Conservation (phyloP, 108 stramenopile species). For the Conticribra guillardii region DNA sequence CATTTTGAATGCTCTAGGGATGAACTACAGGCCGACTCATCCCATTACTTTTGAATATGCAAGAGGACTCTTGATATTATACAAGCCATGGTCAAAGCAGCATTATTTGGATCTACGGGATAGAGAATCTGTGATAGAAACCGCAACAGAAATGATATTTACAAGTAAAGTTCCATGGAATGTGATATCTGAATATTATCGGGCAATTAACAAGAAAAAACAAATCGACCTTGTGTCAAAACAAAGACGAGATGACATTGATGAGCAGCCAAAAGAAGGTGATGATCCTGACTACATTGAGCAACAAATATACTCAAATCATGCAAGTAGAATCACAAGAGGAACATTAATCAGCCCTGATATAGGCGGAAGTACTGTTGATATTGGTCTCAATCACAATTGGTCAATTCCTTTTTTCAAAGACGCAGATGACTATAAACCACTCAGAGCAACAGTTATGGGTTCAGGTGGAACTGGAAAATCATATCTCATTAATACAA, state of each 20-base stretch:
- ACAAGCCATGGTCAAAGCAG: slow-evolving; percentile 17
- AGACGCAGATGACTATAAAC: slow-evolving; percentile 3
- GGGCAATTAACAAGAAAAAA: no score
- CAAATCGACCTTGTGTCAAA: no score
- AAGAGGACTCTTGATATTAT: slow-evolving; percentile 15
- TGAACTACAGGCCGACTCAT: slow-evolving; percentile 2
- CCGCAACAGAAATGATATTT: no score
- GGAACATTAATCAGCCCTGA: no score
- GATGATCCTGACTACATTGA: no score
- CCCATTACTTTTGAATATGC: slow-evolving; percentile 23
- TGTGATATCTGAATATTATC: background rate
- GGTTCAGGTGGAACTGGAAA: slow-evolving; percentile 19
- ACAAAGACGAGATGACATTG: no score
- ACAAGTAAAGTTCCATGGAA: background rate
- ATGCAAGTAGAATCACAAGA: no score
- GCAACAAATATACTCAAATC: no score
- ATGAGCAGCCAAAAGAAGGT: no score
- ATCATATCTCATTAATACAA: slow-evolving; percentile 18
- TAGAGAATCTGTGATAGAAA: slow-evolving; percentile 2
- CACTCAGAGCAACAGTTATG: slow-evolving; percentile 8
- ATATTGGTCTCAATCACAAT: no score
- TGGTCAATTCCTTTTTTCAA: no score
- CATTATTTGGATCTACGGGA: slow-evolving; percentile 1
- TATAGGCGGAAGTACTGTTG: no score
- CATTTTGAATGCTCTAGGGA: slow-evolving; percentile 7